Percentiles rank a stretch among this genome's conserved stretches.
Conservation (phyloP, 2,329 filamentous ascomycete species). For the Phialocephala subalpina region DNA sequence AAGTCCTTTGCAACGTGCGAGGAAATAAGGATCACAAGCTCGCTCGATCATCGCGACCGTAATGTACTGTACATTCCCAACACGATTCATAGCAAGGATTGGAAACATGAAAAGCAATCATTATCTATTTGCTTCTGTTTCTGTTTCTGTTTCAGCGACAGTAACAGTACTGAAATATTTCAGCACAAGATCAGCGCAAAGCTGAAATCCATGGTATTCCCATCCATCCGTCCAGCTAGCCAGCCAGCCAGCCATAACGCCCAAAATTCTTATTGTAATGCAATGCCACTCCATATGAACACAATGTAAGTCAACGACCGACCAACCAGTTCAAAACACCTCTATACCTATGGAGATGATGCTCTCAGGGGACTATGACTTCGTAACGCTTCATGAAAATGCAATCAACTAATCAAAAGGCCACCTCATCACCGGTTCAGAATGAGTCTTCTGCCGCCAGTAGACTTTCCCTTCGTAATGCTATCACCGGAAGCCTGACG, state of each 20-base stretch:
- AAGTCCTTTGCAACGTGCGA: no score
- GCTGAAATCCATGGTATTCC: conserved; percentile 7
- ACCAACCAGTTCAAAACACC: neutral
- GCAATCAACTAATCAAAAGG: neutral
- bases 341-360: neutral
- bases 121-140: neutral
- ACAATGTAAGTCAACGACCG: neutral
- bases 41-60: no score
- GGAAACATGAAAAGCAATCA: neutral
- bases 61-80: no score
- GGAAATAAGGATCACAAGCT: no score
- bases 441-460: neutral
- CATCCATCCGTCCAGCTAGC: neutral
- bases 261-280: neutral
- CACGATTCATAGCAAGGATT: neutral
- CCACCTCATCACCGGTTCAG: neutral
- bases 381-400: conserved; percentile 14
- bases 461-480: conserved; percentile 6
- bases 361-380: neutral
- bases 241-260: neutral
- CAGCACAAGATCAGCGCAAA: neutral
- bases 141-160: no score
- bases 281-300: neutral
- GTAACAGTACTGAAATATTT: neutral
- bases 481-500: conserved; percentile 27